Evolutionary conservation across 441 rosid genomes (phyloP), one percentile per base, ranked within the genome.

Genomic region (Kokia cookei): DNA sequence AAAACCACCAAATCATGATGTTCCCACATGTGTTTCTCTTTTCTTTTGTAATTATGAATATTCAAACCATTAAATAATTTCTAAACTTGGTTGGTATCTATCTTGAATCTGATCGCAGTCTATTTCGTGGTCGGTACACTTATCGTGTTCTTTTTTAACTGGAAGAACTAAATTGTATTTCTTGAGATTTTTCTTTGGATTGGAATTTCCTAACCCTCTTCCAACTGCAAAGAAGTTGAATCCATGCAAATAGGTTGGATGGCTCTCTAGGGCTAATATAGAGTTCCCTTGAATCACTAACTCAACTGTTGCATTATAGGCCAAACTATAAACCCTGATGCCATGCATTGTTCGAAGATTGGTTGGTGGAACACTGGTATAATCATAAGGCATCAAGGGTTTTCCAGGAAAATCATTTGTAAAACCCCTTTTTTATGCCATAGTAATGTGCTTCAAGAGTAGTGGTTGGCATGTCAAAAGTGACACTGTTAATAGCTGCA

Each of bases 191-290:
- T 75, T 62, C 0, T 2, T 32, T 3, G 80, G 83, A 51, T 82
- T 83, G 43, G 75, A 85, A 48, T 85, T 85, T 32, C 88, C 86
- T 3, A 65, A 13, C n/a, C 86, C 88, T 55, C 71, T 82, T 43
- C 83, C 88, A 27, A 85, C 65, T 2, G 7, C 81, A 45, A 24
- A 82, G 75, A 85, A 82, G 62, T 85, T 82, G 76, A 5, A 81
- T 17, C 88, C 86, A 60, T 85, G 88, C 29, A 82, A 75, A 76
- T 85, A 86, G 15, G 77, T 71, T 7, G 86, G 86, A 77, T 85
- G 88, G 57, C 67, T 82, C 58, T 84, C 84, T 1, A 81, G 84
- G 8, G 86, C 82, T 43, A 85, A 37, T 19, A 82, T 54, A 48
- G 68, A 65, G 26, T 82, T 85, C 7, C 86, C 88, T 68, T 85